Evolutionary conservation across 2,329 filamentous ascomycete species (phyloP), one percentile per base, ranked within the genome.

Genomic region (Alternaria sp.): DNA sequence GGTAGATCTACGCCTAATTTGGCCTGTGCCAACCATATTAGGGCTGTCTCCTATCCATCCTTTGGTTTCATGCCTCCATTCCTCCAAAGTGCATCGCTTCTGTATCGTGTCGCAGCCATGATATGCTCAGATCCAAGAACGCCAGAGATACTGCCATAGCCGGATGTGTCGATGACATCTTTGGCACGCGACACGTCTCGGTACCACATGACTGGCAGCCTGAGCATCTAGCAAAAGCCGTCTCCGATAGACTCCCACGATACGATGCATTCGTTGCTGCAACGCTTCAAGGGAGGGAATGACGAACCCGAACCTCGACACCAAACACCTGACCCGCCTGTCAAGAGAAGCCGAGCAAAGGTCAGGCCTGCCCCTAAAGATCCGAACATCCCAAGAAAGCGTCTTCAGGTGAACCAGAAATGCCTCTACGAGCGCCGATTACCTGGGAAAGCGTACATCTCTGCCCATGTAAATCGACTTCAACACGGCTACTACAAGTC

Each of bases 341-440:
- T 51, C 49, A 43, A 43, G 55, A 61, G 57, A 51, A 55, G 63
- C 57, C 63, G 55, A 64, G 54, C 48, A 43, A 61, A 64, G 7
- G 41, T 49, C 20, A 66, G 57, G 14, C 49, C 48, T 8, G 41
- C 55, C 5, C 54, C 64, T 41, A 66, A 65, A 53, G 72, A 75
- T 52, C 67, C 67, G 2, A 75, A 75, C 38, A 59, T 64, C 4
- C 73, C 72, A 4, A 61, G 62, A 24, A 68, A 69, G 49, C 64
- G 72, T 51, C 59, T 73, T 24, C 72, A 74, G 44, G 57, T 75
- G n/a, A 68, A 71, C 39, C 71, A 75, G 32, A 74, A 78, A 69
- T 82, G 82, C 57, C 79, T 85, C 41, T 85, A 84, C 54, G 83
- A 85, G 66, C 79, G 82, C 20, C 76, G 72, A 22, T 76, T 85